Evolutionary conservation across 2,329 filamentous ascomycete genomes (phyloP).

Genomic region (Ceratocystis albifundus): DNA sequence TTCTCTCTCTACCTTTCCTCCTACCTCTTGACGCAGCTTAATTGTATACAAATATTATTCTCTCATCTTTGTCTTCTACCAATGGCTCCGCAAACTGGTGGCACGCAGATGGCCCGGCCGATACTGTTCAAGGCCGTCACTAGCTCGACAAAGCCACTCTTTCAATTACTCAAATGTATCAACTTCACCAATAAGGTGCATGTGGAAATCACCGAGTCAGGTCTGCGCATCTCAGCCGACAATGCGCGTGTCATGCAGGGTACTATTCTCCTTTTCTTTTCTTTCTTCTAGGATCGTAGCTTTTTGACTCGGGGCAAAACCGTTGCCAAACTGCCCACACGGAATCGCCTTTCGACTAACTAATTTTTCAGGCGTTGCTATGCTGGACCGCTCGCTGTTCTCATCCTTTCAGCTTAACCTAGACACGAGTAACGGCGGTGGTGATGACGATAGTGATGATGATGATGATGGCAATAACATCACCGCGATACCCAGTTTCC

Average conservation of each 20-base stretch:
- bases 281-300: neutral
- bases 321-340: too few species aligned
- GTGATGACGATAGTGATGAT: slow-evolving; percentile 31
- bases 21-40: neutral
- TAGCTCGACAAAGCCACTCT: slow-evolving; percentile 64
- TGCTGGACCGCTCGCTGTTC: slow-evolving; percentile 81
- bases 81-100: slow-evolving; percentile 17
- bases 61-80: slow-evolving; percentile 27
- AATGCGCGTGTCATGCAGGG: slow-evolving; percentile 87
- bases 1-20: slow-evolving; percentile 6
- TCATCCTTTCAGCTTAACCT: slow-evolving; percentile 66
- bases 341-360: too few species aligned
- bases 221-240: slow-evolving; percentile 77
- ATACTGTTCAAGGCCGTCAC: slow-evolving; percentile 66
- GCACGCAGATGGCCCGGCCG: slow-evolving; percentile 30
- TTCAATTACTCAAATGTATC: slow-evolving; percentile 49
- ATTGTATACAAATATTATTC: slow-evolving; percentile 2
- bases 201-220: slow-evolving; percentile 69
- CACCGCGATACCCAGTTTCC: slow-evolving; percentile 55
- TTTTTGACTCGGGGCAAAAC: too few species aligned
- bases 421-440: slow-evolving; percentile 30
- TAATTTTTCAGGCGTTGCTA: slow-evolving; percentile 41
- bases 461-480: slow-evolving; percentile 24
- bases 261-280: slow-evolving; percentile 30
- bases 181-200: slow-evolving; percentile 47